Evolutionary conservation across 2,329 filamentous ascomycete species (phyloP).

Genomic region (Periconia sp.): DNA sequence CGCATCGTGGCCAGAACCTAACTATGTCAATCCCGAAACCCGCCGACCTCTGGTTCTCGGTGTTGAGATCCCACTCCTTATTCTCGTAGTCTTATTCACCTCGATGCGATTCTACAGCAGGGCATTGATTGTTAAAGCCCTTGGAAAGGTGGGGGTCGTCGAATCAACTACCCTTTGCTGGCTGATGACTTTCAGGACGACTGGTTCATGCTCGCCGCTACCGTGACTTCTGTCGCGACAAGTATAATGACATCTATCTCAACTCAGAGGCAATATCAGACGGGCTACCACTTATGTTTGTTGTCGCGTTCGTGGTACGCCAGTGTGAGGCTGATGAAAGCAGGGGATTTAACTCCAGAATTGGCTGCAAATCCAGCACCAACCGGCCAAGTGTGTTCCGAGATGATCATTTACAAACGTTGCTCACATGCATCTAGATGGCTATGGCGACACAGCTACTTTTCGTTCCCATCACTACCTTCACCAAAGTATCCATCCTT

Average conservation of each 20-base stretch:
- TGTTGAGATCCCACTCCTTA: constrained; percentile 28
- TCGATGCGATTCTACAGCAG: constrained; percentile 33
- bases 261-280: constrained; percentile 9
- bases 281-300: constrained; percentile 23
- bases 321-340: neutral
- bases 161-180: neutral
- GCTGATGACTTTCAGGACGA: constrained; percentile 14
- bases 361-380: neutral
- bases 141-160: constrained; percentile 9
- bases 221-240: constrained; percentile 12
- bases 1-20: constrained; percentile 32
- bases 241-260: constrained; percentile 19
- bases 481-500: constrained; percentile 19
- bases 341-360: constrained; percentile 12
- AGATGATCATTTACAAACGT: neutral
- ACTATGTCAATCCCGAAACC: constrained; percentile 36
- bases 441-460: constrained; percentile 16
- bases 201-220: constrained; percentile 21
- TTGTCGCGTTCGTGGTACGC: neutral
- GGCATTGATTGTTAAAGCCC: constrained; percentile 12
- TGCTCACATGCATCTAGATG: constrained; percentile 4
- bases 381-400: constrained; percentile 1
- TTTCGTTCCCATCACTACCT: constrained; percentile 16
- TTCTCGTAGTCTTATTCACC: constrained; percentile 21
- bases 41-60: constrained; percentile 28